A percentile compares a stretch with the other conserved stretches of the same genome.
Conservation (phyloP, 371 early-diverging fungal species). For the Batrachochytrium dendrobatidis region DNA sequence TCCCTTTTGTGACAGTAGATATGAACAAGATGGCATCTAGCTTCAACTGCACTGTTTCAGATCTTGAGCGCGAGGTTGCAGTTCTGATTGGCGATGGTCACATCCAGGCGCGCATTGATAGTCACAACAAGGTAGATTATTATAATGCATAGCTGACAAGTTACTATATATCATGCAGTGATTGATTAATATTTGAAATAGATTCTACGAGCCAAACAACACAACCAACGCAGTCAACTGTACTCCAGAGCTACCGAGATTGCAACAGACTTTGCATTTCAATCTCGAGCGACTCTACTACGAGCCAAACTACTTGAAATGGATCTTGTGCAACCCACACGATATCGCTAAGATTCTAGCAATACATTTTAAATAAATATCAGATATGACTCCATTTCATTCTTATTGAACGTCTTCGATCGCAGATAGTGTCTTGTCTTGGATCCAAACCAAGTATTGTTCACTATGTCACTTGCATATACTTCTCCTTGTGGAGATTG, state of each 20-base stretch:
- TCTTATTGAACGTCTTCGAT: too few relatives aligned
- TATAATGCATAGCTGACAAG: background rate
- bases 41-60: slow-evolving; percentile 52
- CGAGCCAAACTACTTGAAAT: slow-evolving; percentile 50
- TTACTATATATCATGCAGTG: background rate
- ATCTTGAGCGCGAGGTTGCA: slow-evolving; percentile 63
- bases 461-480: background rate
- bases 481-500: slow-evolving; percentile 20
- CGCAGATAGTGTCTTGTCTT: too few relatives aligned
- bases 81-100: slow-evolving; percentile 55
- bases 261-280: slow-evolving; percentile 55
- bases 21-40: slow-evolving; percentile 69
- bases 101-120: slow-evolving; percentile 73
- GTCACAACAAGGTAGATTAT: slow-evolving; percentile 65
- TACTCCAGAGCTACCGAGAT: slow-evolving; percentile 52
- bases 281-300: slow-evolving; percentile 50
- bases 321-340: slow-evolving; percentile 40
- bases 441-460: too few relatives aligned
- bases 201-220: slow-evolving; percentile 52
- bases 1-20: slow-evolving; percentile 71
- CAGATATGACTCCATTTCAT: too few relatives aligned
- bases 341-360: too few relatives aligned
- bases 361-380: too few relatives aligned
- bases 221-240: slow-evolving; percentile 57
- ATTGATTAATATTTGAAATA: background rate